Percentiles rank a stretch among this genome's conserved stretches.
These are phyloP conservation scores for Ambrosia artemisiifolia DNA, from an alignment of 129 eudicot species.

Conservation along the genomic window DNA sequence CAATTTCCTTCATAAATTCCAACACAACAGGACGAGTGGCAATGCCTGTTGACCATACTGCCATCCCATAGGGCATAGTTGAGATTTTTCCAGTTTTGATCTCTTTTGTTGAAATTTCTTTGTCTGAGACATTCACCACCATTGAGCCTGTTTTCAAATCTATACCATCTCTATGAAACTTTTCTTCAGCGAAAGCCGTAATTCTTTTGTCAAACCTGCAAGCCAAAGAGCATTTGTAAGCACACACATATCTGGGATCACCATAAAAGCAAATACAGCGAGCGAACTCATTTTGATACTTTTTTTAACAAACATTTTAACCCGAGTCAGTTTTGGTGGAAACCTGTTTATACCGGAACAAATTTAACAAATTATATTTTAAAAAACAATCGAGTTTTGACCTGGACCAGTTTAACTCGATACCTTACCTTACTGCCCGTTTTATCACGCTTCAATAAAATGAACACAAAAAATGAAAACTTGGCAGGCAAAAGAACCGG, in stretches of 20 bases:
- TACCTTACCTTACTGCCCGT: too few species aligned
- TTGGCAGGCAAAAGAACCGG: too few species aligned
- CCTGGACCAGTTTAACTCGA: too few species aligned
- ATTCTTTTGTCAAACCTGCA: constrained; percentile 93
- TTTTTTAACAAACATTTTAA: too few species aligned
- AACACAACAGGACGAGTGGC: constrained; percentile 85
- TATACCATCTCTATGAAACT: constrained; percentile 82
- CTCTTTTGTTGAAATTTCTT: constrained; percentile 73
- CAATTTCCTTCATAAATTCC: constrained; percentile 87
- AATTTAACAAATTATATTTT: too few species aligned
- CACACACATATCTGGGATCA: neutral
- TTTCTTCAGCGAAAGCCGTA: constrained; percentile 79
- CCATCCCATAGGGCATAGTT: constrained; percentile 81
- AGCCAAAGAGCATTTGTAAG: neutral
- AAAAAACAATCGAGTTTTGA: too few species aligned
- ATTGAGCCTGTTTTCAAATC: constrained; percentile 76
- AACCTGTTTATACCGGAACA: too few species aligned
- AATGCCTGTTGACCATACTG: constrained; percentile 91
- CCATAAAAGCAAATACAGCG: too few species aligned
- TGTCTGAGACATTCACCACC: constrained; percentile 75
- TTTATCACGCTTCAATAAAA: too few species aligned
- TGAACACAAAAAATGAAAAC: too few species aligned
- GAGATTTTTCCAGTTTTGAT: constrained; percentile 57
- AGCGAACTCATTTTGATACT: too few species aligned
- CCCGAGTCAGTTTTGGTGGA: too few species aligned